Percentiles rank a stretch among this genome's conserved stretches.
These are phyloP conservation scores for Umbilicaria muhlenbergii DNA, from an alignment of 495 filamentous ascomycete genomes.

Conservation along the genomic window DNA sequence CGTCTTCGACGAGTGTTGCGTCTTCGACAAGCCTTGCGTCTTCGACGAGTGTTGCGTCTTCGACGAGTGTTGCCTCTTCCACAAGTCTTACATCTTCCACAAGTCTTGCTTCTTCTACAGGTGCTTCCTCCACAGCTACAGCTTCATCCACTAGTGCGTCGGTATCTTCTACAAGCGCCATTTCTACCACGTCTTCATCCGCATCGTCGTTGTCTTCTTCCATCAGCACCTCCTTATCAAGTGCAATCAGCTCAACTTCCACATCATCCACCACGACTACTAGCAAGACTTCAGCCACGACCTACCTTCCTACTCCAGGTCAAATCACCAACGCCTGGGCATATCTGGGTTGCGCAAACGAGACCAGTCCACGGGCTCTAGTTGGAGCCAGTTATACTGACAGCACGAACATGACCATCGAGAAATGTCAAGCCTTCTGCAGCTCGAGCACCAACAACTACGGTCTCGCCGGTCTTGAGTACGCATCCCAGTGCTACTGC, in stretches of 20 bases:
- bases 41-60: neutral
- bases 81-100: neutral
- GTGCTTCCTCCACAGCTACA: no score
- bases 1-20: neutral
- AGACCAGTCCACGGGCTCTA: constrained; percentile 24
- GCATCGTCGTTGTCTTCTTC: no score
- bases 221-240: no score
- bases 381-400: neutral
- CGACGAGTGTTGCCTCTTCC: neutral
- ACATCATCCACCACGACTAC: constrained; percentile 1
- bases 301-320: constrained; percentile 15
- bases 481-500: constrained; percentile 28
- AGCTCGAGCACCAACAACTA: neutral
- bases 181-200: no score
- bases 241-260: neutral
- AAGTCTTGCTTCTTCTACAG: no score
- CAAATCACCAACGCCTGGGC: constrained; percentile 18
- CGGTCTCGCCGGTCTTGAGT: constrained; percentile 20
- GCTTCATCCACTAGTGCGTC: no score
- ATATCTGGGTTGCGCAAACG: constrained; percentile 33
- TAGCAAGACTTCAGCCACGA: constrained; percentile 2
- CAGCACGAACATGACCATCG: neutral
- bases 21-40: neutral
- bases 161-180: neutral
- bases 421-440: constrained; percentile 3